Evolutionary conservation across 1,139 yeast genomes (phyloP).

Genomic region (Hemisphaericaspora subhashii): DNA sequence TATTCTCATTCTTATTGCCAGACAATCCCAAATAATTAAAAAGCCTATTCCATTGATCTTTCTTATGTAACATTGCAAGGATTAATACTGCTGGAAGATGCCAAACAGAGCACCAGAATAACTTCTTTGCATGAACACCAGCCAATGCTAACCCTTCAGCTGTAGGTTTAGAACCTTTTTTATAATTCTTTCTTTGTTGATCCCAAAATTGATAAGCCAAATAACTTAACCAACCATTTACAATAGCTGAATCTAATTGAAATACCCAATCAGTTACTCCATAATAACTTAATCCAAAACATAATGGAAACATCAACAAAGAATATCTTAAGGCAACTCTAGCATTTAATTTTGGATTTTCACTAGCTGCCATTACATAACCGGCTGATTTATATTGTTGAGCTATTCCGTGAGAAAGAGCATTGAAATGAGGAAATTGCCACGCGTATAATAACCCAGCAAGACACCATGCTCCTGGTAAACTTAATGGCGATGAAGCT

Average conservation of each 20-base stretch:
- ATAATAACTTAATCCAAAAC: constrained; percentile 77
- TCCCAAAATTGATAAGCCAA: constrained; percentile 83
- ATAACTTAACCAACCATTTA: constrained; percentile 84
- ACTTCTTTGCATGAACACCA: constrained; percentile 68
- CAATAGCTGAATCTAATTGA: constrained; percentile 72
- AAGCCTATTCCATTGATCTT: constrained; percentile 91
- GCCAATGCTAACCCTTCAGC: constrained; percentile 59
- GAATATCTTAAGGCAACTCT: constrained; percentile 91
- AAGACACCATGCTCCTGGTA: constrained; percentile 94
- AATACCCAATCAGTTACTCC: constrained; percentile 84
- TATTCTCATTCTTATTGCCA: background rate
- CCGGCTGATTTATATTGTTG: constrained; percentile 91
- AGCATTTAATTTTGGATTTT: constrained; percentile 87
- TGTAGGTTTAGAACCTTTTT: constrained; percentile 37
- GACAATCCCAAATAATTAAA: constrained; percentile 27
- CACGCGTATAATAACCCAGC: constrained; percentile 91
- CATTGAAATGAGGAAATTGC: constrained; percentile 98
- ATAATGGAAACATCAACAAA: constrained; percentile 85
- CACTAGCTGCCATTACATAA: constrained; percentile 94
- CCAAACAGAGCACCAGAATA: constrained; percentile 94
- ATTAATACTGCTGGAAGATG: constrained; percentile 89
- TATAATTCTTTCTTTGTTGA: constrained; percentile 64
- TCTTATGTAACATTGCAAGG: constrained; percentile 91
- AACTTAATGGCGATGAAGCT: constrained; percentile 75
- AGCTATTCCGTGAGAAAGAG: constrained; percentile 84